A percentile compares a stretch with the other conserved stretches of the same genome.
phyloP scores from a whole-genome alignment of 2,329 filamentous ascomycete species.

The Phoma sp. region DNA sequence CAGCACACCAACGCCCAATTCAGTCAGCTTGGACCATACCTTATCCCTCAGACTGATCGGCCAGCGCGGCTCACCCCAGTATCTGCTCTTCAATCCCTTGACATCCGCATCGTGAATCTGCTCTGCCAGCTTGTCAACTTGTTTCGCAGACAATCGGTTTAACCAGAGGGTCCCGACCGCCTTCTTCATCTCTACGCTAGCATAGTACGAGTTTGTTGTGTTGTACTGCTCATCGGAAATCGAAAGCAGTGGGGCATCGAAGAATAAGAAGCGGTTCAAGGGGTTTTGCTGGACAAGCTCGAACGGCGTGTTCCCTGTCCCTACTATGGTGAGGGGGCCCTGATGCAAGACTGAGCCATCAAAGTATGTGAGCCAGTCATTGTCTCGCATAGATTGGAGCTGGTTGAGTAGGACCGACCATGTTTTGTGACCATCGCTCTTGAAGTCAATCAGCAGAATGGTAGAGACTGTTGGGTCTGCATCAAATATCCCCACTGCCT shows the following conservation, averaged over 20 bases:
- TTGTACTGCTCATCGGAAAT: conserved; percentile 31
- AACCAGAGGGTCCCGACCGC: conserved; percentile 30
- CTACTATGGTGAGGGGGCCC: conserved; percentile 72
- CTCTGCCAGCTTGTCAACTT: conserved; percentile 23
- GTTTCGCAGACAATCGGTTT: conserved; percentile 15
- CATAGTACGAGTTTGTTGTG: conserved; percentile 38
- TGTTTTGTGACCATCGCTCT: conserved; percentile 62
- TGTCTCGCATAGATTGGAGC: conserved; percentile 65
- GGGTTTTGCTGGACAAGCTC: conserved; percentile 61
- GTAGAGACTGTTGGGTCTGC: conserved; percentile 53
- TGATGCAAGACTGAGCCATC: conserved; percentile 58
- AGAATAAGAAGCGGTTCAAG: conserved; percentile 68
- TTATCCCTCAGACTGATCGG: conserved; percentile 33
- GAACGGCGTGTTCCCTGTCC: conserved; percentile 70
- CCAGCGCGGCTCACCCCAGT: conserved; percentile 36
- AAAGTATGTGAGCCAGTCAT: conserved; percentile 60
- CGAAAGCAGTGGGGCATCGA: conserved; percentile 68
- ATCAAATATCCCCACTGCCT: conserved; percentile 61
- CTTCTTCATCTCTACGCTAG: conserved; percentile 29
- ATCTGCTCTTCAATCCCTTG: conserved; percentile 33
- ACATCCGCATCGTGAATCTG: conserved; percentile 31
- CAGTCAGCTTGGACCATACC: conserved; percentile 30
- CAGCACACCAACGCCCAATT: conserved; percentile 29
- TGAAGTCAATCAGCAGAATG: conserved; percentile 73
- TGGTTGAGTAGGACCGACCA: conserved; percentile 63